A percentile compares a stretch with the other conserved stretches of the same genome.
Evolutionary conservation across 176 grass and related monocot species (phyloP).

Genomic region (Oropetium thomaeum): DNA sequence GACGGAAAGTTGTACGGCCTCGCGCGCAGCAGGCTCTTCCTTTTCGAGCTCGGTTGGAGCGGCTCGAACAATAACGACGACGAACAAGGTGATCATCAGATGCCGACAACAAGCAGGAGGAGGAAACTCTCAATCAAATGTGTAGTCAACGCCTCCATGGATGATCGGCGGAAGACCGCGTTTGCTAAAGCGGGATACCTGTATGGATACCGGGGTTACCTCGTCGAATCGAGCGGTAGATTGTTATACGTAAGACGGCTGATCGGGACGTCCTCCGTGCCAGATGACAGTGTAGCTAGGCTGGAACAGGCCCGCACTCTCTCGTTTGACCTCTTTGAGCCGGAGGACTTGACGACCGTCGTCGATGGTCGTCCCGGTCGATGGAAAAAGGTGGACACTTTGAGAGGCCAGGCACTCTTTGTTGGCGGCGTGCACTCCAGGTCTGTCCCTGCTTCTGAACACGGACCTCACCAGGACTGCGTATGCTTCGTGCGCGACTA

Average conservation of each 20-base stretch:
- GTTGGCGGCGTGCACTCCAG: conserved; percentile 29
- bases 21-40: neutral
- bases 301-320: neutral
- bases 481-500: conserved; percentile 26
- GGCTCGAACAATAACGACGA: no score
- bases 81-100: no score
- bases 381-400: neutral
- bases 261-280: neutral
- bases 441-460: conserved; percentile 3
- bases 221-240: neutral
- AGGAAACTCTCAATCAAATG: neutral
- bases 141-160: neutral
- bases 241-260: neutral
- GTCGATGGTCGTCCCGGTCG: no score
- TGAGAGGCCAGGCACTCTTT: conserved; percentile 21
- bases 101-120: no score
- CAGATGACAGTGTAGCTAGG: no score
- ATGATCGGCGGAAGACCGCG: no score
- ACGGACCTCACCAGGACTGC: conserved; percentile 1
- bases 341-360: no score
- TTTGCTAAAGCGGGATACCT: no score
- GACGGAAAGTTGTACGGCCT: neutral
- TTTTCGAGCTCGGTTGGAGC: no score
- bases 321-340: conserved; percentile 13
- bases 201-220: neutral